Evolutionary conservation across 108 stramenopile species (phyloP), one percentile per base, ranked within the genome.

Genomic region (Nannochloropsis oceanica): DNA sequence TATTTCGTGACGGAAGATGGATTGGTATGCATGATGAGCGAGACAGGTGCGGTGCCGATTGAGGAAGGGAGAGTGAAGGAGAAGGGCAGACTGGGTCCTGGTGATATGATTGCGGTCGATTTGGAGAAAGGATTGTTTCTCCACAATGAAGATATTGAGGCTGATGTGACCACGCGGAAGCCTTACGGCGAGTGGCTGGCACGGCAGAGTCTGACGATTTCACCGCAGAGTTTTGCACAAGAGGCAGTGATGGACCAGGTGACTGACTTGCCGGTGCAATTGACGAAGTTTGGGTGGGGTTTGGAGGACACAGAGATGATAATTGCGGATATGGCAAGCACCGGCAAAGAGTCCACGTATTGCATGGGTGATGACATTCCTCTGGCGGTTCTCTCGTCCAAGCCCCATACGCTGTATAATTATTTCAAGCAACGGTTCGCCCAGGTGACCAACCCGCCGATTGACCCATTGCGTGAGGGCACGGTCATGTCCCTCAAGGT

Each of bases 341-440:
- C 84, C 24, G 89, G 89, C 0, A 88, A 97, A 87, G 98, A 98
- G 91, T 94, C 95, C 8, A 92, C 97, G 42, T 97, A 96, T 86
- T 94, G 94, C 90, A 98, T 98, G 98, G 98, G 98, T 27, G 97
- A 97, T 86, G 98, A 98, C 88, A 94, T 97, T 8, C 96, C 98
- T 11, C 93, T 98, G 20, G 98, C 98, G 25, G 96, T 96, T 13
- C 90, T 98, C 80, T 96, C 96, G 11, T 93, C 95, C 82, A 92
- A 96, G 84, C 96, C 98, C 26, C 94, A 97, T 42, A 94, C 93
- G 86, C 92, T 96, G 20, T 93, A 92, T 85, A 96, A 97, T 87
- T 98, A 97, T 90, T 97, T 98, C 93, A 98, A 98, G 93, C 98
- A 98, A 90, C 94, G 96, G 80, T 98, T 98, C 89, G 98, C 98